Conservation (phyloP, 2,329 filamentous ascomycete genomes). For the Ophiostoma triangulosporum region DNA sequence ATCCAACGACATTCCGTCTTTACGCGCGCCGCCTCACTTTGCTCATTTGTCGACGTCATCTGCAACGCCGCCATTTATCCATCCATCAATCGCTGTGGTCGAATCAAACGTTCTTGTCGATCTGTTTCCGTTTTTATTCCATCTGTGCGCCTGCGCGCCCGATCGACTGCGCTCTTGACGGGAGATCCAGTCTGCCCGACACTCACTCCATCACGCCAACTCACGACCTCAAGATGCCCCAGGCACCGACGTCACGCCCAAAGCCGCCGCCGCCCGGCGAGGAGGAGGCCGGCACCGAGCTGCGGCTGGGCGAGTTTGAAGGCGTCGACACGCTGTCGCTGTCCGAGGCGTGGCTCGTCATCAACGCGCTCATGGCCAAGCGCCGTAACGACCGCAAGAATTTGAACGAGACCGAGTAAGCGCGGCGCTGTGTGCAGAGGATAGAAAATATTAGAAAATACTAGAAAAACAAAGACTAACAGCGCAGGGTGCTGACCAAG, state of each 20-base stretch:
- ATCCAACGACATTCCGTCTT: not conserved
- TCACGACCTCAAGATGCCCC: conserved; percentile 22
- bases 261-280: conserved; percentile 62
- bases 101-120: no score
- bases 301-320: conserved; percentile 88
- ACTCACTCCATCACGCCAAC: not conserved
- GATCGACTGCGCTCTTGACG: no score
- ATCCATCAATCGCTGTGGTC: not conserved
- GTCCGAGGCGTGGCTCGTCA: conserved; percentile 81
- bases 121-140: no score
- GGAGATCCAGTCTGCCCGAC: no score
- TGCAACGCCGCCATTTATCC: not conserved
- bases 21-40: no score
- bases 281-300: conserved; percentile 69
- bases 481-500: conserved; percentile 59
- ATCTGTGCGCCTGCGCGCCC: no score
- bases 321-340: conserved; percentile 83
- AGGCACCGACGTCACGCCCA: conserved; percentile 44
- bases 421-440: no score
- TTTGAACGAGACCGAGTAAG: conserved; percentile 69
- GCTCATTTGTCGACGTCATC: not conserved
- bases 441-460: no score
- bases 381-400: conserved; percentile 68
- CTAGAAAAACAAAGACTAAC: not conserved
- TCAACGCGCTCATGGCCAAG: conserved; percentile 77